Percentiles rank a stretch among this genome's conserved stretches.
Conservation (phyloP, 257 asterid genomes). For the Ilex asprella region DNA sequence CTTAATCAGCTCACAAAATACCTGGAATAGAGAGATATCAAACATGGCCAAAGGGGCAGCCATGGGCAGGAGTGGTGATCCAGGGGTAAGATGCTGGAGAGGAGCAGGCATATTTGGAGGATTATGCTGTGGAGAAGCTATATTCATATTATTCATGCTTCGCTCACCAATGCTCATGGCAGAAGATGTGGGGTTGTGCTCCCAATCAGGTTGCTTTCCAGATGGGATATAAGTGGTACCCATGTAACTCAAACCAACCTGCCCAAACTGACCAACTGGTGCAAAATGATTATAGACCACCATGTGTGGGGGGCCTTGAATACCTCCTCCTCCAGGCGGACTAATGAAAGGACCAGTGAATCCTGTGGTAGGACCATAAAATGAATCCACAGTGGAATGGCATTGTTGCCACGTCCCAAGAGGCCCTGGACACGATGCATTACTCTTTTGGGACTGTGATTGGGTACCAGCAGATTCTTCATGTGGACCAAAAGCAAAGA, state of each 20-base stretch:
- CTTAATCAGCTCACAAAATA: conserved; percentile 10
- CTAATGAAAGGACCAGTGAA: conserved; percentile 71
- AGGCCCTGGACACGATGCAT: conserved; percentile 57
- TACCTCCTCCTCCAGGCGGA: conserved; percentile 87
- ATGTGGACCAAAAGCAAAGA: conserved; percentile 70
- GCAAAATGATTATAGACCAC: conserved; percentile 97
- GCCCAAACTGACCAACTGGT: conserved; percentile 95
- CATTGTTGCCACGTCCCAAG: conserved; percentile 79
- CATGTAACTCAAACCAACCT: conserved; percentile 96
- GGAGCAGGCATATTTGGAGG: conserved; percentile 52
- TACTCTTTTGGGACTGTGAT: conserved; percentile 57
- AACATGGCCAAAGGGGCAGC: conserved; percentile 77
- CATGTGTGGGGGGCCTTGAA: conserved; percentile 92
- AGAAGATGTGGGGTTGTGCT: conserved; percentile 50
- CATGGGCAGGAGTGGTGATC: conserved; percentile 82
- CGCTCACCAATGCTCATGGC: conserved; percentile 53
- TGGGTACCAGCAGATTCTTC: conserved; percentile 65
- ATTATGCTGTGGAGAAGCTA: conserved; percentile 47
- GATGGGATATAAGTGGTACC: conserved; percentile 90
- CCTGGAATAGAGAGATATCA: conserved; percentile 91
- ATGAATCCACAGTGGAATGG: conserved; percentile 82
- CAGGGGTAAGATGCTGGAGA: conserved; percentile 78
- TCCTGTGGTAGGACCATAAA: conserved; percentile 78
- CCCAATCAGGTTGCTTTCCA: conserved; percentile 93
- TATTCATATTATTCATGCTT: conserved; percentile 45